Evolutionary conservation across 371 early-diverging fungal species (phyloP).

Genomic region (Smittium culicis): DNA sequence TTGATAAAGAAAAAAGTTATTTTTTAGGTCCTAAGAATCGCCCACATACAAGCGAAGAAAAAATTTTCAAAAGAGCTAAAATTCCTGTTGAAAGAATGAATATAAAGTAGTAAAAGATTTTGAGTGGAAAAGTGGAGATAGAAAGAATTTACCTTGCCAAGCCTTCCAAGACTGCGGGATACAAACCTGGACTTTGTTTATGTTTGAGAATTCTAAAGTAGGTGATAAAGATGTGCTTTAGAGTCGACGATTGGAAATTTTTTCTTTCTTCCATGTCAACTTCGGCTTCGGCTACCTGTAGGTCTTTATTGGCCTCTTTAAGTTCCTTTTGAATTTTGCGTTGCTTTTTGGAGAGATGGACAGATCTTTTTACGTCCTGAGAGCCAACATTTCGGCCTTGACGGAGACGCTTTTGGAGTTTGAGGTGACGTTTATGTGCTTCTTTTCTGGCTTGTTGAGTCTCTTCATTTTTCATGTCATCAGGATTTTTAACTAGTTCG

Average conservation of each 20-base stretch:
- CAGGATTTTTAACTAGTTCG: constrained; percentile 43
- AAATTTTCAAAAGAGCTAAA: too few species aligned
- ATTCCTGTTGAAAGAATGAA: too few species aligned
- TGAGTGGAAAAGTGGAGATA: too few species aligned
- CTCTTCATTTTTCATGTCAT: constrained; percentile 22
- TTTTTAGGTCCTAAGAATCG: too few species aligned
- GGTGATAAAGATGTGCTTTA: constrained; percentile 78
- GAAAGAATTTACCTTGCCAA: too few species aligned
- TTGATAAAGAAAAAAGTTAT: too few species aligned
- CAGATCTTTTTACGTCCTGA: constrained; percentile 29
- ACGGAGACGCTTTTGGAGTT: constrained; percentile 20
- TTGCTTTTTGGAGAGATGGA: constrained; percentile 27
- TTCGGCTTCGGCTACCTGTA: constrained; percentile 45
- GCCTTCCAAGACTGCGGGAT: constrained; percentile 80
- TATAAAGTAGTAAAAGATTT: too few species aligned
- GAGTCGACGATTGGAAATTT: constrained; percentile 66
- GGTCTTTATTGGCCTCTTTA: constrained; percentile 51
- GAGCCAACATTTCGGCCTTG: constrained; percentile 17
- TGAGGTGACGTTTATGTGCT: constrained; percentile 17
- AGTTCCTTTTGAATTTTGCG: constrained; percentile 39
- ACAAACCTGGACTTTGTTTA: constrained; percentile 44
- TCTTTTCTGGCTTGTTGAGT: constrained; percentile 14
- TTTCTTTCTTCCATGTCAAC: constrained; percentile 24
- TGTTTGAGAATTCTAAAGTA: constrained; percentile 89
- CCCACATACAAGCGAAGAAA: too few species aligned